A percentile compares a stretch with the other conserved stretches of the same genome.
phyloP scores from a whole-genome alignment of 140 eudicot genomes.

The Ambrosia hybrid region DNA sequence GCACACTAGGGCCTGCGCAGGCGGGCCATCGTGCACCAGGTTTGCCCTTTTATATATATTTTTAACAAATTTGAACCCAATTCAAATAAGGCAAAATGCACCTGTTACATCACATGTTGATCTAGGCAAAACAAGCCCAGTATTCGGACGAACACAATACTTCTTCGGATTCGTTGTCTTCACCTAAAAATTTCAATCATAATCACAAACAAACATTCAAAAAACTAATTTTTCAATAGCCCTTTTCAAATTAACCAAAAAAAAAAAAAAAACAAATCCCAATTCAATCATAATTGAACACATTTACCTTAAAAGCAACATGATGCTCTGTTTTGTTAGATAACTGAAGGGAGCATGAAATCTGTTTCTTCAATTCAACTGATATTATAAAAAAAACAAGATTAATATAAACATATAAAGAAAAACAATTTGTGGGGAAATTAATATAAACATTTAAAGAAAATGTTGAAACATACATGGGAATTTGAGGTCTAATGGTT shows the following conservation, averaged over 20 bases:
- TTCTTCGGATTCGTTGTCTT: constrained; percentile 64
- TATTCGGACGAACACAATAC: constrained; percentile 60
- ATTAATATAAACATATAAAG: constrained; percentile 1
- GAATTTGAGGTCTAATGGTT: constrained; percentile 65
- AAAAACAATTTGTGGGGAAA: neutral
- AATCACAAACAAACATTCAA: neutral
- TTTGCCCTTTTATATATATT: too few relatives aligned
- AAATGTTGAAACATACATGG: constrained; percentile 41
- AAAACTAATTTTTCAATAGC: neutral
- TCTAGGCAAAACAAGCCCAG: constrained; percentile 53
- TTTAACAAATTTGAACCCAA: too few relatives aligned
- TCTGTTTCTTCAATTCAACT: constrained; percentile 59
- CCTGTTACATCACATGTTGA: constrained; percentile 62
- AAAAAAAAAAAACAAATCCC: neutral
- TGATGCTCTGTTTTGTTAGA: constrained; percentile 45
- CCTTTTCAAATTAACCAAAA: neutral
- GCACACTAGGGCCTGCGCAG: too few relatives aligned
- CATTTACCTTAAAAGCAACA: constrained; percentile 58
- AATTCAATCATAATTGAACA: neutral
- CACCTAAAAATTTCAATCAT: constrained; percentile 33
- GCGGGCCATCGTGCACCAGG: too few relatives aligned
- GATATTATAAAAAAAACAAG: constrained; percentile 2
- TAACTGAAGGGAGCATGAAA: constrained; percentile 46
- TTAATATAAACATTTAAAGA: neutral
- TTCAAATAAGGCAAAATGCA: neutral